Conservation (phyloP, 139 green algal genomes). For the Desmodesmus armatus region DNA sequence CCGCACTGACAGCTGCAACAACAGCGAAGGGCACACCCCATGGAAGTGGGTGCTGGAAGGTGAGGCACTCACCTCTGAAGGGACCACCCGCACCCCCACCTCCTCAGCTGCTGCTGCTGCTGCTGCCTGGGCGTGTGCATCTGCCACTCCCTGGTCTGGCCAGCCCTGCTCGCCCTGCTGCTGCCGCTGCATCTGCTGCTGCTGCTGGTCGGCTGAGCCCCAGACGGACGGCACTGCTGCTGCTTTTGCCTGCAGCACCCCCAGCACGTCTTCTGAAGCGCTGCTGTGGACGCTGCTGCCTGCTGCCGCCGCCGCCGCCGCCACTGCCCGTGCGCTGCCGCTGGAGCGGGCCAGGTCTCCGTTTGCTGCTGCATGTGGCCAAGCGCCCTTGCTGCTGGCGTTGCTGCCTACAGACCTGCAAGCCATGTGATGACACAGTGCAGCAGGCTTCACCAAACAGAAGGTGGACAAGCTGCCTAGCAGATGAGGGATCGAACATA, state of each 20-base stretch:
- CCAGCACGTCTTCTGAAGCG: neutral
- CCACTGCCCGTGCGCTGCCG: too few relatives aligned
- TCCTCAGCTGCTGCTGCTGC: too few relatives aligned
- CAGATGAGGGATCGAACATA: too few relatives aligned
- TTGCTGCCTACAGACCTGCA: slow-evolving; percentile 15
- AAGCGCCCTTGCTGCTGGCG: neutral
- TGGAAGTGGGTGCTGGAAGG: too few relatives aligned
- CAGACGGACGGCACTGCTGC: neutral
- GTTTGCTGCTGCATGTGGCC: slow-evolving; percentile 22
- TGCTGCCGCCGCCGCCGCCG: neutral
- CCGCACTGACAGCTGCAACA: too few relatives aligned
- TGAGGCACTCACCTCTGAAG: neutral
- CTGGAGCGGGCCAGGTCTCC: neutral
- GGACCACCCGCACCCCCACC: neutral
- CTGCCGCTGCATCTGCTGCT: neutral
- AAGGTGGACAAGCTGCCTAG: too few relatives aligned
- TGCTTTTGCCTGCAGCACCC: neutral
- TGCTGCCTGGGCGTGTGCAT: too few relatives aligned
- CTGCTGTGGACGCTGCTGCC: slow-evolving; percentile 11
- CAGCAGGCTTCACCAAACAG: too few relatives aligned
- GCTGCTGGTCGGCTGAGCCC: neutral
- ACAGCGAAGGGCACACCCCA: too few relatives aligned
- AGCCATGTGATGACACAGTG: too few relatives aligned
- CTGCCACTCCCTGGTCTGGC: neutral
- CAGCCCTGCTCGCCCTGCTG: neutral